Evolutionary conservation across 2,329 filamentous ascomycete species (phyloP).

Genomic region (Cercospora sp.): DNA sequence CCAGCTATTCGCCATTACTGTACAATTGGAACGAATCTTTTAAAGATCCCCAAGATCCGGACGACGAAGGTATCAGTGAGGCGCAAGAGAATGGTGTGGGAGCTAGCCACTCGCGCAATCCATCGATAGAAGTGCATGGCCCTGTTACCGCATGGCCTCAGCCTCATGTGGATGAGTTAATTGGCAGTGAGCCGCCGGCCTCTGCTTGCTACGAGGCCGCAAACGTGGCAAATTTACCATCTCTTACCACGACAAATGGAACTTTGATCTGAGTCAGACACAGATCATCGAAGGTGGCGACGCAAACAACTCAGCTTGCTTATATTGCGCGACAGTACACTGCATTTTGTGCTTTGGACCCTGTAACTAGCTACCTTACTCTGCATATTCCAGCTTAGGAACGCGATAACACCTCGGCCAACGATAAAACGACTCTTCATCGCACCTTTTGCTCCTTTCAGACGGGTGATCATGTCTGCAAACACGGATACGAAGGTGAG

Average conservation of each 20-base stretch:
- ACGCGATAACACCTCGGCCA: not conserved
- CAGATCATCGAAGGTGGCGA: not conserved
- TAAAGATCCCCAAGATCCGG: not conserved
- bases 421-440: not conserved
- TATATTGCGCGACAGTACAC: not conserved
- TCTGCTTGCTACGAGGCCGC: not conserved
- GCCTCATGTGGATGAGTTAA: not conserved
- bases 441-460: not conserved
- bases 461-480: not conserved
- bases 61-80: not conserved
- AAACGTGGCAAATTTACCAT: not conserved
- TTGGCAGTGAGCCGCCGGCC: not conserved
- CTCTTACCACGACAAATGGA: not conserved
- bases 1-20: not conserved
- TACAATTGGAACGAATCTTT: not conserved
- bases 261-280: not conserved
- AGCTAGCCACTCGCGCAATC: not conserved
- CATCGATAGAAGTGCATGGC: not conserved
- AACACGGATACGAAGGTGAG: not conserved
- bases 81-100: not conserved
- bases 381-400: not conserved
- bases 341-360: slow-evolving; percentile 2
- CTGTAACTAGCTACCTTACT: not conserved
- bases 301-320: slow-evolving; percentile 1
- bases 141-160: not conserved